A percentile compares a stretch with the other conserved stretches of the same genome.
Conservation (phyloP, 345 rosid genomes). For the Carallia pectinifolia region DNA sequence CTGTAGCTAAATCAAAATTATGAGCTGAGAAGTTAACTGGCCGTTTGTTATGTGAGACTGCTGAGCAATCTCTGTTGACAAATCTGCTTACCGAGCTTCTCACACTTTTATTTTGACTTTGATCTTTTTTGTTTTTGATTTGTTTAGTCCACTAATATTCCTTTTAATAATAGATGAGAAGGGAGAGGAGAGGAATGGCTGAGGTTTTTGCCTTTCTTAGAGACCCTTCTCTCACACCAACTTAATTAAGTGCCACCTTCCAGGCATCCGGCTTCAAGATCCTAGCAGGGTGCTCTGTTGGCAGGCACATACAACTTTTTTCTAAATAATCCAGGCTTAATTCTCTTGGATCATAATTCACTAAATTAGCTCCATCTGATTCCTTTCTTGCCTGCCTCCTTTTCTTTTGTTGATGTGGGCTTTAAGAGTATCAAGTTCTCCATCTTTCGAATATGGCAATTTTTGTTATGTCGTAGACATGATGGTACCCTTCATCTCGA, state of each 20-base stretch:
- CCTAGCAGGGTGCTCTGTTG: constrained; percentile 35
- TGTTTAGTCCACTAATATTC: no score
- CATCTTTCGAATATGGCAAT: no score
- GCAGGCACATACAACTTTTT: constrained; percentile 22
- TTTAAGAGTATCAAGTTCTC: no score
- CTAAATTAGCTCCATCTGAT: no score
- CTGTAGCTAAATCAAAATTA: constrained; percentile 61
- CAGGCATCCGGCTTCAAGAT: constrained; percentile 40
- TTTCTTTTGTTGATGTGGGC: no score
- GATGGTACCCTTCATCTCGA: no score
- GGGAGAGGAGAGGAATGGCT: constrained; percentile 41
- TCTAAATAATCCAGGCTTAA: neutral
- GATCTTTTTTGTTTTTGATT: neutral
- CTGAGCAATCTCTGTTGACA: constrained; percentile 40
- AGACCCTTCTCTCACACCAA: constrained; percentile 45
- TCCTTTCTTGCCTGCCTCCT: no score
- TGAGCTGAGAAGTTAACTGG: constrained; percentile 58
- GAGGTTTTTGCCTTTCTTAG: constrained; percentile 34
- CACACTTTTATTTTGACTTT: constrained; percentile 24
- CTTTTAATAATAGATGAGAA: constrained; percentile 21
- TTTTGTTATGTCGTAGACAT: no score
- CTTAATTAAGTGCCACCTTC: constrained; percentile 30
- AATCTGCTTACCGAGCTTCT: constrained; percentile 91
- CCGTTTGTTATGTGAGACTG: constrained; percentile 57
- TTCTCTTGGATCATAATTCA: no score